Conservation (phyloP, 1,139 yeast genomes). For the Geotrichum klebahnii region DNA sequence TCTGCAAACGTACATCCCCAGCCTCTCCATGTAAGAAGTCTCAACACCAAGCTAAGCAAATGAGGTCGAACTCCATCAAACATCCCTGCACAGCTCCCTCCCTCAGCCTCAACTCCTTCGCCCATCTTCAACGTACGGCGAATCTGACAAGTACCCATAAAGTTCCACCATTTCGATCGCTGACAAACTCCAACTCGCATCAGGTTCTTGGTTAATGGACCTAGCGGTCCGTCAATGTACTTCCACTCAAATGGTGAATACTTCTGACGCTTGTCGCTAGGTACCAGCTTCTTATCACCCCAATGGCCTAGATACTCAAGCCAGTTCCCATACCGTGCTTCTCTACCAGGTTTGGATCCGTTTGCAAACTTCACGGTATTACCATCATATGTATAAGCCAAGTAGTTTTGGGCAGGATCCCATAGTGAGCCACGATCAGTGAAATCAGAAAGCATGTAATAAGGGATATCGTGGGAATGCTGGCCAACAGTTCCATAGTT, state of each 20-base stretch:
- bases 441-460: constrained; percentile 82
- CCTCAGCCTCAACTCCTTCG: constrained; percentile 82
- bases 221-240: constrained; percentile 87
- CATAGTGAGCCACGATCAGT: constrained; percentile 93
- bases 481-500: constrained; percentile 95
- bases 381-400: constrained; percentile 78
- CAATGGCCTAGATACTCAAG: constrained; percentile 74
- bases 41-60: constrained; percentile 32
- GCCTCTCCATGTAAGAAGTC: constrained; percentile 37
- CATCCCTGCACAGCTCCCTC: constrained; percentile 41
- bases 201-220: constrained; percentile 78
- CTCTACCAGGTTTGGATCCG: constrained; percentile 51
- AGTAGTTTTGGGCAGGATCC: constrained; percentile 80
- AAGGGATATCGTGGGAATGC: constrained; percentile 92
- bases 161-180: constrained; percentile 79
- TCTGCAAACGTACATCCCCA: constrained; percentile 37
- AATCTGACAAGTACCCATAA: constrained; percentile 69
- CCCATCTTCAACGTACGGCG: constrained; percentile 74
- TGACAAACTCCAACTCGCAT: constrained; percentile 71
- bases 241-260: constrained; percentile 88
- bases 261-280: constrained; percentile 69
- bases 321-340: constrained; percentile 70
- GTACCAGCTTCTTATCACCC: constrained; percentile 76
- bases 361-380: constrained; percentile 41
- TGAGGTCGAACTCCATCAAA: constrained; percentile 34